Conservation (phyloP, 2,329 filamentous ascomycete genomes). For the Aquanectria penicillioides region DNA sequence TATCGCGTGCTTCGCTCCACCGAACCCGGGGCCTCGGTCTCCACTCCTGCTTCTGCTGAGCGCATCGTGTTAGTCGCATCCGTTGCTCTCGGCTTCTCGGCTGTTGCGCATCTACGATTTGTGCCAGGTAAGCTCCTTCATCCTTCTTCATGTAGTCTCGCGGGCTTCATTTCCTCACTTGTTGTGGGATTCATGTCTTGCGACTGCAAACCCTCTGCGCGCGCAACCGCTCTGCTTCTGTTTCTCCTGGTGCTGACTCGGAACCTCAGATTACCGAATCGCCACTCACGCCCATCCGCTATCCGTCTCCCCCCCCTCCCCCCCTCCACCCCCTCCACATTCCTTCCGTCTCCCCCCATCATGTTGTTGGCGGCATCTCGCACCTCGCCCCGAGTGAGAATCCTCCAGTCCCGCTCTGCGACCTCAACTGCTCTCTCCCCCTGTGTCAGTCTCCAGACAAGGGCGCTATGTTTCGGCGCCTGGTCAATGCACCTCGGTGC, state of each 20-base stretch:
- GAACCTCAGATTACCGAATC: neutral
- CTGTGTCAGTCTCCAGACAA: constrained; percentile 39
- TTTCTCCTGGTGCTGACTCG: constrained; percentile 1
- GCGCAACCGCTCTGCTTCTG: neutral
- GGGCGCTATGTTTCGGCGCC: constrained; percentile 59
- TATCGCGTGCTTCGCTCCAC: constrained; percentile 1
- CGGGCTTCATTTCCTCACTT: neutral
- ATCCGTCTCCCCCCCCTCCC: constrained; percentile 8
- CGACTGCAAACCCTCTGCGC: neutral
- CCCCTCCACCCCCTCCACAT: neutral
- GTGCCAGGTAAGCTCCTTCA: constrained; percentile 10
- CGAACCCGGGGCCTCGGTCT: constrained; percentile 2
- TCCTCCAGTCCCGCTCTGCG: constrained; percentile 33
- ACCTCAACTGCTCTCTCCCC: constrained; percentile 25
- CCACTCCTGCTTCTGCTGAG: constrained; percentile 6
- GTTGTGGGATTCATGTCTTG: neutral
- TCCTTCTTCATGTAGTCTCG: neutral
- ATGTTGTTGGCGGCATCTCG: constrained; percentile 43
- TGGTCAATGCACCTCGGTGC: constrained; percentile 58
- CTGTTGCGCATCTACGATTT: constrained; percentile 5
- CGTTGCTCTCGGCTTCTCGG: neutral
- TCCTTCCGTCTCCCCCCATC: constrained; percentile 14
- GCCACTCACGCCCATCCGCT: too few relatives aligned
- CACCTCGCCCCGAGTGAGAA: constrained; percentile 42
- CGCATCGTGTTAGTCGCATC: constrained; percentile 20